Percentiles rank a stretch among this genome's conserved stretches.
Conservation (phyloP, 139 green algal species). For the Picochlorum sp. region DNA sequence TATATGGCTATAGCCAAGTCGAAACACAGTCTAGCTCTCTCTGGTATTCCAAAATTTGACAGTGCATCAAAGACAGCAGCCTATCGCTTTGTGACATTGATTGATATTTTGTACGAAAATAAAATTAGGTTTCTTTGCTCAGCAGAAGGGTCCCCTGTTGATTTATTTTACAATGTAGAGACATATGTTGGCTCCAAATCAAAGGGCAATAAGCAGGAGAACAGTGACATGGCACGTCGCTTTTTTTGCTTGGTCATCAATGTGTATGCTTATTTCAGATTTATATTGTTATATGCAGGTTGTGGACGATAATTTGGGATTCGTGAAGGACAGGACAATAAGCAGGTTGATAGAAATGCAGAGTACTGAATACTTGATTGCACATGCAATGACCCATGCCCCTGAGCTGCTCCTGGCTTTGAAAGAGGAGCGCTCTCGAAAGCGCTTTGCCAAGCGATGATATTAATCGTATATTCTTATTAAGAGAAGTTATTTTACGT, state of each 20-base stretch:
- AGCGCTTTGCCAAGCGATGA: not conserved
- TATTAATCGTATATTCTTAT: no score
- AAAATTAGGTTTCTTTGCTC: slow-evolving; percentile 65
- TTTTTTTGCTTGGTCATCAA: not conserved
- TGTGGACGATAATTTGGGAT: slow-evolving; percentile 88
- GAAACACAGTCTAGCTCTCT: slow-evolving; percentile 72
- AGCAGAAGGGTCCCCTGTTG: slow-evolving; percentile 56
- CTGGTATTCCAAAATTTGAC: slow-evolving; percentile 67
- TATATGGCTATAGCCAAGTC: slow-evolving; percentile 61
- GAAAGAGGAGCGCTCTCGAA: slow-evolving; percentile 3
- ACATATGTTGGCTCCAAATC: slow-evolving; percentile 42
- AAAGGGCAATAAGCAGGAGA: not conserved
- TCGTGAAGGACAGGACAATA: slow-evolving; percentile 86
- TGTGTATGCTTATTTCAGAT: not conserved
- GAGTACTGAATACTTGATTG: slow-evolving; percentile 59
- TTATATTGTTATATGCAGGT: slow-evolving; percentile 9
- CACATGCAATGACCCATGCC: slow-evolving; percentile 60
- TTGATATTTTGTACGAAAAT: slow-evolving; percentile 93
- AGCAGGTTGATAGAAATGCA: slow-evolving; percentile 89
- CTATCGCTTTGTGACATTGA: slow-evolving; percentile 87
- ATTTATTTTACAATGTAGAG: slow-evolving; percentile 79
- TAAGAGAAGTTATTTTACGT: no score
- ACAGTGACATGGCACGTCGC: not conserved
- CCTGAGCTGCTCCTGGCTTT: slow-evolving; percentile 61
- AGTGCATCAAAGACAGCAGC: slow-evolving; percentile 40